Conservation (phyloP, 495 filamentous ascomycete genomes). For the Penicilliopsis zonata region DNA sequence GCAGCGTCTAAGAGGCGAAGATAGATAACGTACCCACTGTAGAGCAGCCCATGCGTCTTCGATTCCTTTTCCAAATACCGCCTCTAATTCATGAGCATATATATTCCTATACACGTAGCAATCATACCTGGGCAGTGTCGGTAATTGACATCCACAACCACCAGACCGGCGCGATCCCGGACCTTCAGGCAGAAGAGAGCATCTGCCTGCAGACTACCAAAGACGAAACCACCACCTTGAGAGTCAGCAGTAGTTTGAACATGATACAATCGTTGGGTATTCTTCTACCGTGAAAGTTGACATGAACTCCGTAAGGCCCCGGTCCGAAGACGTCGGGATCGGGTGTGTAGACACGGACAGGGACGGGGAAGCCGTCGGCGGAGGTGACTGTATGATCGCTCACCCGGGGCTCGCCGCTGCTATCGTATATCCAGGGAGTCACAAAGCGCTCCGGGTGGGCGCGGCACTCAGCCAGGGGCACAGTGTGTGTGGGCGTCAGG, state of each 20-base stretch:
- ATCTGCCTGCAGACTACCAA: slow-evolving; percentile 34
- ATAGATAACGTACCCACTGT: slow-evolving; percentile 27
- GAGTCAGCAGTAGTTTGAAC: background rate
- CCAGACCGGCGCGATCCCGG: slow-evolving; percentile 20
- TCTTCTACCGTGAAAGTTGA: slow-evolving; percentile 35
- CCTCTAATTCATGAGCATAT: slow-evolving; percentile 14
- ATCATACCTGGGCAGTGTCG: slow-evolving; percentile 33
- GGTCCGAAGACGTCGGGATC: slow-evolving; percentile 14
- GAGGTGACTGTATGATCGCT: slow-evolving; percentile 21
- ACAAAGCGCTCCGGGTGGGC: slow-evolving; percentile 8
- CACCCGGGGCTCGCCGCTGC: slow-evolving; percentile 15
- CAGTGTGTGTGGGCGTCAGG: background rate
- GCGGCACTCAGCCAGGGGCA: background rate
- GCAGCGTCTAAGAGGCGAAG: too few species aligned
- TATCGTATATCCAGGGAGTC: slow-evolving; percentile 14
- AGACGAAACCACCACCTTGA: slow-evolving; percentile 28
- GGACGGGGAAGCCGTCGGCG: slow-evolving; percentile 26
- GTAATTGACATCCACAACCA: slow-evolving; percentile 38
- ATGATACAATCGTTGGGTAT: background rate
- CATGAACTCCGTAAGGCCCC: slow-evolving; percentile 33
- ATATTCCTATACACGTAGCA: too few species aligned
- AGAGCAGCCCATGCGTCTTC: slow-evolving; percentile 35
- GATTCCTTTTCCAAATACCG: slow-evolving; percentile 31
- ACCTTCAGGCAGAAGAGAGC: slow-evolving; percentile 30
- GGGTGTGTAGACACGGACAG: slow-evolving; percentile 33